Evolutionary conservation across 2,329 filamentous ascomycete genomes (phyloP).

Genomic region (Calonectria hongkongensis): DNA sequence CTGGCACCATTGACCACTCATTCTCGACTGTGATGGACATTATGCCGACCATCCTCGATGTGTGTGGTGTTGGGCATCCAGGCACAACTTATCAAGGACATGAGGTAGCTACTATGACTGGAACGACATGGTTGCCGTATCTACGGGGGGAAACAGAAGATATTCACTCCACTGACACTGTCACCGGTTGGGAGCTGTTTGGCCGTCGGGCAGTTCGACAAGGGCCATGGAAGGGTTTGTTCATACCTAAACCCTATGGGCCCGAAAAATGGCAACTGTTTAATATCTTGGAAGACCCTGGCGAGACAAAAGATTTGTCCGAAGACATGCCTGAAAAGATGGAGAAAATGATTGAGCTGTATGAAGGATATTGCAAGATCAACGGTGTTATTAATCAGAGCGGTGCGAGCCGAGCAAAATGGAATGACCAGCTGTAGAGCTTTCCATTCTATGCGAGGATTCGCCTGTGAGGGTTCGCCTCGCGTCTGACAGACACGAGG

Average conservation of each 20-base stretch:
- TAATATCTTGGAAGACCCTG: slow-evolving; percentile 10
- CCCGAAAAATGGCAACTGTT: slow-evolving; percentile 20
- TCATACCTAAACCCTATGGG: slow-evolving; percentile 8
- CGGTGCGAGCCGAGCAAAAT: slow-evolving; percentile 10
- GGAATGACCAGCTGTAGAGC: not conserved
- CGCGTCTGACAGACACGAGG: too few species aligned
- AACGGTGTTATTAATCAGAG: slow-evolving; percentile 18
- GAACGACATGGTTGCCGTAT: not conserved
- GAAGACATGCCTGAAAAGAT: not conserved
- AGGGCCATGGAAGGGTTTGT: slow-evolving; percentile 14
- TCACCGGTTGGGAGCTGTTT: slow-evolving; percentile 20
- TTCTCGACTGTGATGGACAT: slow-evolving; percentile 14
- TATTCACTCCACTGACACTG: not conserved
- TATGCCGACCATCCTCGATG: slow-evolving; percentile 1
- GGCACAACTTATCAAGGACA: slow-evolving; percentile 16
- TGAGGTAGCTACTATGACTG: not conserved
- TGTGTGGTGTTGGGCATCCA: not conserved
- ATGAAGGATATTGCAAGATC: slow-evolving; percentile 10
- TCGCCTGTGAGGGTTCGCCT: too few species aligned
- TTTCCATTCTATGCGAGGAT: too few species aligned
- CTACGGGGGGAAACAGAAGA: not conserved
- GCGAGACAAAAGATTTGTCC: slow-evolving; percentile 10
- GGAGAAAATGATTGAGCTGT: slow-evolving; percentile 9
- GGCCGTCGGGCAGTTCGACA: slow-evolving; percentile 2
- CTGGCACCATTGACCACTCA: slow-evolving; percentile 3